These are phyloP conservation scores for Pugionium dolabratum DNA, from an alignment of 345 rosid genomes.

Conservation along the genomic window DNA sequence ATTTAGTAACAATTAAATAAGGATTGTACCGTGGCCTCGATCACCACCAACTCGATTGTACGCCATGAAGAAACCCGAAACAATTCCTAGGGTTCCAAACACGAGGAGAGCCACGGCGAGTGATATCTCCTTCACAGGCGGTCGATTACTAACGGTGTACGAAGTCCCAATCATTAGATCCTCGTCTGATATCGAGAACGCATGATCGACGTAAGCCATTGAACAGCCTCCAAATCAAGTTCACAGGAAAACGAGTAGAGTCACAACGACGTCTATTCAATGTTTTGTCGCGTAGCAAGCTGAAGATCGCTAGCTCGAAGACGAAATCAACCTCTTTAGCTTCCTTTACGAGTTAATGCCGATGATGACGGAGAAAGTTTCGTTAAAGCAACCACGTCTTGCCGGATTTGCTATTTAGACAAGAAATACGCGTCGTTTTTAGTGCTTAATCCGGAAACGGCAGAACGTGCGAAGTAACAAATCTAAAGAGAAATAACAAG, in stretches of 20 bases:
- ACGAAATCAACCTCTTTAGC: conserved; percentile 29
- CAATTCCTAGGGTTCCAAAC: conserved; percentile 72
- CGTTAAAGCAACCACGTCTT: conserved; percentile 9
- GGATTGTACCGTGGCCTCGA: conserved; percentile 68
- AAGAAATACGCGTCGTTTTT: conserved; percentile 29
- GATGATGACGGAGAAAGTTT: conserved; percentile 24
- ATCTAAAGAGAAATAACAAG: no score
- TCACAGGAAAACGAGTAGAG: conserved; percentile 27
- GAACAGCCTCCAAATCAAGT: conserved; percentile 9
- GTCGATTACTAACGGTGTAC: conserved; percentile 66
- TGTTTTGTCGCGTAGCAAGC: conserved; percentile 11
- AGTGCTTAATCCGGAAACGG: not conserved
- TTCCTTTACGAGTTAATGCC: conserved; percentile 13
- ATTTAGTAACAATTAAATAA: conserved; percentile 10
- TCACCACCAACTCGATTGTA: conserved; percentile 83
- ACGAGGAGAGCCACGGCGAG: conserved; percentile 89
- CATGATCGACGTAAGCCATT: conserved; percentile 99
- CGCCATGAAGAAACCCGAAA: conserved; percentile 73
- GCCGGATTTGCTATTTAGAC: conserved; percentile 1
- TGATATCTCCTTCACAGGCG: conserved; percentile 93
- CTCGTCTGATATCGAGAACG: conserved; percentile 95
- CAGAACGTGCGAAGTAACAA: conserved; percentile 6
- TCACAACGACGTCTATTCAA: not conserved
- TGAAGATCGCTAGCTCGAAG: conserved; percentile 30
- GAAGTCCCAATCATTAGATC: conserved; percentile 80